Conservation (phyloP, 2,329 filamentous ascomycete species). For the Coleophoma eucalyptorum region DNA sequence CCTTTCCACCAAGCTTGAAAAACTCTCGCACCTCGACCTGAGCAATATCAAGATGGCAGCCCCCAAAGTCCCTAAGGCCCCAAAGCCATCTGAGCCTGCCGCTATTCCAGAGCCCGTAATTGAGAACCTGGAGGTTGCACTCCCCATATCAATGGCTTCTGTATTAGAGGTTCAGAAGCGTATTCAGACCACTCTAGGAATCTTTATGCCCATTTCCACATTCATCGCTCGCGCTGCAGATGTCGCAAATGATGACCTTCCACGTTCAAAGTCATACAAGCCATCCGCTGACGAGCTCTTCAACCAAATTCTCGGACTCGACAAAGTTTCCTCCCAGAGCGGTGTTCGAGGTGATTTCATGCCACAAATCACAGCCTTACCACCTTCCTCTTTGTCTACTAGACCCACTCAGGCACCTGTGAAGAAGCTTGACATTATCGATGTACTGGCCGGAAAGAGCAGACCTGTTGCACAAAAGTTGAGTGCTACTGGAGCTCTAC, state of each 20-base stretch:
- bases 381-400: conserved; percentile 35
- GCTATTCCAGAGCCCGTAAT: conserved; percentile 37
- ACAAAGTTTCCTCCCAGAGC: conserved; percentile 43
- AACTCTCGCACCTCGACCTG: conserved; percentile 82
- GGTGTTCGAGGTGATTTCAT: conserved; percentile 60
- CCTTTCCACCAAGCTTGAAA: conserved; percentile 67
- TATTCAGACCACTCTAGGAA: conserved; percentile 72
- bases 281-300: conserved; percentile 81
- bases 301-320: conserved; percentile 77
- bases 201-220: conserved; percentile 77
- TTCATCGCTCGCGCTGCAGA: conserved; percentile 84
- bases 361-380: conserved; percentile 65
- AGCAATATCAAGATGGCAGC: conserved; percentile 86
- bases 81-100: conserved; percentile 28
- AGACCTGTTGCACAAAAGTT: conserved; percentile 27
- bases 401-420: conserved; percentile 25
- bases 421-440: conserved; percentile 54
- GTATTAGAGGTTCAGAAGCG: conserved; percentile 79
- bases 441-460: conserved; percentile 61
- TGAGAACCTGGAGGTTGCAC: conserved; percentile 55
- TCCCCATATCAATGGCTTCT: conserved; percentile 74
- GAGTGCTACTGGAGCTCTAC: conserved; percentile 17
- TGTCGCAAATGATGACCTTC: conserved; percentile 83
- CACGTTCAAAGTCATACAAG: conserved; percentile 57
- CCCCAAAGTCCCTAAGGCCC: conserved; percentile 30